These are phyloP conservation scores for Diutina pseudorugosa DNA, from an alignment of 1,139 yeast species.

Conservation along the genomic window DNA sequence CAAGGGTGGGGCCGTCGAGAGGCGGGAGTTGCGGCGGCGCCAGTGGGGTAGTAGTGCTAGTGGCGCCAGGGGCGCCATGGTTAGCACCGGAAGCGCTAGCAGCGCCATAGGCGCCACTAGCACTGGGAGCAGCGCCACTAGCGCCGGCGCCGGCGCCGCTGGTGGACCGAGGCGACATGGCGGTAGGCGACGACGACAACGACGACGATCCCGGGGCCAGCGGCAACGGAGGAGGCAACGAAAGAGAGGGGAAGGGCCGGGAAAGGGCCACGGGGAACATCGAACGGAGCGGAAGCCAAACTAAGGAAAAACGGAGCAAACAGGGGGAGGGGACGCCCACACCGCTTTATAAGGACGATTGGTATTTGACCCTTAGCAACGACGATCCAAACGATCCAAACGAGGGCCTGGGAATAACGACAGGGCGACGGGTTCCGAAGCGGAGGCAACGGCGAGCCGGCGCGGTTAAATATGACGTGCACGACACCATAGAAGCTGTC, in stretches of 20 bases:
- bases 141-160: background rate
- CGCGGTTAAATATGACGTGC: background rate
- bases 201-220: background rate
- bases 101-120: too few relatives aligned
- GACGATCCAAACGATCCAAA: too few relatives aligned
- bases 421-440: background rate
- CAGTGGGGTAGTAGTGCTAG: too few relatives aligned
- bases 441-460: background rate
- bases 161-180: background rate
- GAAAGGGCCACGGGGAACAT: slow-evolving; percentile 3
- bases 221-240: background rate
- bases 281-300: background rate
- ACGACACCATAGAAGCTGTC: background rate
- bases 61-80: background rate
- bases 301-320: too few relatives aligned
- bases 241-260: background rate
- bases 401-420: too few relatives aligned
- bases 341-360: too few relatives aligned
- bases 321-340: too few relatives aligned
- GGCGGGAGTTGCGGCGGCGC: background rate
- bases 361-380: too few relatives aligned
- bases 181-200: background rate
- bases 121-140: too few relatives aligned
- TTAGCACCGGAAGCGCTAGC: too few relatives aligned
- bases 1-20: background rate